Evolutionary conservation across 2,329 filamentous ascomycete genomes (phyloP).

Genomic region (Nannizziopsis barbatae): DNA sequence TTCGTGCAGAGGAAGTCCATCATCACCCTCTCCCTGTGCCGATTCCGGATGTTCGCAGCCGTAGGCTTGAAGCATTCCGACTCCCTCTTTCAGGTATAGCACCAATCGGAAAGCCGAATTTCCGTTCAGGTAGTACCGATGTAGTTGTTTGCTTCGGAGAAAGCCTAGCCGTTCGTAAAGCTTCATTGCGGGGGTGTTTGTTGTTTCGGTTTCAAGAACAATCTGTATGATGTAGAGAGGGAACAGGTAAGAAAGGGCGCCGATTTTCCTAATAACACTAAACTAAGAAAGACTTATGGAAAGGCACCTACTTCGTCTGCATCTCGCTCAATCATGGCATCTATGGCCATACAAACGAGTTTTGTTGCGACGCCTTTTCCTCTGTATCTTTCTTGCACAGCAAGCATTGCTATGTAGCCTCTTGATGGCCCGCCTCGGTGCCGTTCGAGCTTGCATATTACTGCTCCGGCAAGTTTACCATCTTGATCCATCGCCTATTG

Average conservation of each 20-base stretch:
- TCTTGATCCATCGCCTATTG: slow-evolving; percentile 44
- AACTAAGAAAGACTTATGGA: neutral
- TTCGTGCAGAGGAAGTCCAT: slow-evolving; percentile 14
- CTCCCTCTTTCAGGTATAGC: slow-evolving; percentile 59
- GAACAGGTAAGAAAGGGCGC: slow-evolving; percentile 1
- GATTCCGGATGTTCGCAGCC: neutral
- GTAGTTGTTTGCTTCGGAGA: slow-evolving; percentile 78
- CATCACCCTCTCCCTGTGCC: neutral
- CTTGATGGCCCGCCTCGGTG: slow-evolving; percentile 77
- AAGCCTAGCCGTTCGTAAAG: slow-evolving; percentile 91
- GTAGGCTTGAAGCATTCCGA: slow-evolving; percentile 34
- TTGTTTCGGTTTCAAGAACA: slow-evolving; percentile 90
- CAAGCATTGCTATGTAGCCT: slow-evolving; percentile 97
- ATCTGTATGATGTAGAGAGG: slow-evolving; percentile 40
- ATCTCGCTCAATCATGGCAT: slow-evolving; percentile 70
- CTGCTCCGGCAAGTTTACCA: slow-evolving; percentile 62
- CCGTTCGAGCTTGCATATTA: slow-evolving; percentile 86
- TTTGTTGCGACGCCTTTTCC: slow-evolving; percentile 79
- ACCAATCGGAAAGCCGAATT: slow-evolving; percentile 88
- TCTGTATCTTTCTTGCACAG: slow-evolving; percentile 68
- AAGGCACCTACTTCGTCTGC: slow-evolving; percentile 60
- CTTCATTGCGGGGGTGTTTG: slow-evolving; percentile 78
- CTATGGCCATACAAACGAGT: slow-evolving; percentile 79
- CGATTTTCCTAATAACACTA: too few species aligned
- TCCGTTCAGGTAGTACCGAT: slow-evolving; percentile 92